phyloP scores from a whole-genome alignment of 192 early-diverging fungal species.

The Glomus cerebriforme region DNA sequence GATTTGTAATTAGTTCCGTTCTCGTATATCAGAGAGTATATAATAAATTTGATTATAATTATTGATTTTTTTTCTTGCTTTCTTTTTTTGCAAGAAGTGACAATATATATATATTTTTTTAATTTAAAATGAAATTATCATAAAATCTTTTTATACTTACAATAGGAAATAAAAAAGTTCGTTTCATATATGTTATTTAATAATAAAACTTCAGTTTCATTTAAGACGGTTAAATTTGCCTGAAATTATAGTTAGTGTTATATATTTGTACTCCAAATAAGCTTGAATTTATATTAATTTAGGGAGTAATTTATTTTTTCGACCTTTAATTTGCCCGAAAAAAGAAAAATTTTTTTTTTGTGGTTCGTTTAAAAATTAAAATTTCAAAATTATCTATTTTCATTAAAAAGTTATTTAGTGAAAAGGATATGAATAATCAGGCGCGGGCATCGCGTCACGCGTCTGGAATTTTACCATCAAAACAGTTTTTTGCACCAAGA shows the following conservation, averaged over 20 bases:
- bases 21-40: not conserved
- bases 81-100: not conserved
- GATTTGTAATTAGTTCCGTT: not conserved
- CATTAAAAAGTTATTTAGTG: not conserved
- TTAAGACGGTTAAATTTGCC: too few relatives aligned
- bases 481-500: constrained; percentile 33
- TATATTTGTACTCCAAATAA: too few relatives aligned
- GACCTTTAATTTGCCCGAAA: too few relatives aligned
- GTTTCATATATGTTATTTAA: too few relatives aligned
- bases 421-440: constrained; percentile 2
- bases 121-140: too few relatives aligned
- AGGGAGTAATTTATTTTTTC: not conserved
- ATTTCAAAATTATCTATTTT: not conserved
- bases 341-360: not conserved
- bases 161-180: too few relatives aligned
- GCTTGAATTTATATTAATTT: too few relatives aligned
- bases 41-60: not conserved
- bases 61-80: not conserved
- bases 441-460: constrained; percentile 27
- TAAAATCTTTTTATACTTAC: too few relatives aligned
- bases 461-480: constrained; percentile 30
- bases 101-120: too few relatives aligned
- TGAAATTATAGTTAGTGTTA: too few relatives aligned
- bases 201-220: too few relatives aligned
- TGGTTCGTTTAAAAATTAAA: not conserved